Evolutionary conservation across 345 rosid genomes (phyloP), one percentile per base, ranked within the genome.

Genomic region (Eucalyptus cladocalyx): DNA sequence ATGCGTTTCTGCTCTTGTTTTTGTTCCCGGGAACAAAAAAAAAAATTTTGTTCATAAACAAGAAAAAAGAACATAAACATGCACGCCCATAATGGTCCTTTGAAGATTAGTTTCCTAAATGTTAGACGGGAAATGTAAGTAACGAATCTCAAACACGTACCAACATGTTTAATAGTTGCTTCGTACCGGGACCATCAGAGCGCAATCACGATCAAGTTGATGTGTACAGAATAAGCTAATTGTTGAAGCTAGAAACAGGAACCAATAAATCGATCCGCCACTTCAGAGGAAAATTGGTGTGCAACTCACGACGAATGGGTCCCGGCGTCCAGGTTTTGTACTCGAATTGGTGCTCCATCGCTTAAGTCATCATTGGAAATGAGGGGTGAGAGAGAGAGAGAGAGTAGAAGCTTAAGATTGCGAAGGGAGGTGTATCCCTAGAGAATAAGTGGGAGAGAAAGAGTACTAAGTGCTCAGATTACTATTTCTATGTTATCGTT

Each of bases 131-230:
- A 34, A 69, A 1, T 17, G 2, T 69, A 34, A 34, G 42, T 69
- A 69, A 9, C 42, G 43, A 69, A 34, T 17, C 13, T 17, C 42
- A 18, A 1, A 17, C 42, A 16, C 32, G 21, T 67, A 67, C 3
- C 24, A 0, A 60, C 69, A 0, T 28, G n/a, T 60, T 1, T 13
- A 5, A 28, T 60, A 28, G 4, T 3, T 12, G 42, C 42, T 34
- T 9, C 24, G 2, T 34, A 9, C 42, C 1, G 1, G 23, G 80
- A 67, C 12, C 40, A 0, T 67, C 23, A 8, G 80, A 15, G 40
- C 40, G 80, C 80, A 67, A 16, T 37, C 80, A 3, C 2, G 21
- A 67, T 32, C 40, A 14, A 32, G 80, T 67, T 16, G 80, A 32
- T 32, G 19, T 8, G 80, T 18, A n/a, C 40, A 6, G 37, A 6